Conservation (phyloP, 805 yeast species). For the Torulaspora microellipsoides region DNA sequence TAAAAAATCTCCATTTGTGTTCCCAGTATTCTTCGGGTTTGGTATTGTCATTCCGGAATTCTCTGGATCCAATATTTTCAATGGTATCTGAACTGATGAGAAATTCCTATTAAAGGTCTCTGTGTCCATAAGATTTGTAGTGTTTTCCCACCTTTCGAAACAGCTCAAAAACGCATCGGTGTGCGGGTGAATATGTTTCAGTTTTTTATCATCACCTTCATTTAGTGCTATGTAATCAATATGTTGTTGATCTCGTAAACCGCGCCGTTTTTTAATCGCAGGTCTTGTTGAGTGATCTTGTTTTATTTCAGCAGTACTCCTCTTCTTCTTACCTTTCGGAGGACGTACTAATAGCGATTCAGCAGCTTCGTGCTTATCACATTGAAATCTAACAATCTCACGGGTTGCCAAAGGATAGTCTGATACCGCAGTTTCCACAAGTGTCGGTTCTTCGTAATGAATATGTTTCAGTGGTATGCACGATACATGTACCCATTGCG, state of each 20-base stretch:
- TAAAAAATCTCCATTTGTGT: slow-evolving; percentile 2
- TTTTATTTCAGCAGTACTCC: slow-evolving; percentile 1
- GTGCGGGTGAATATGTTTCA: slow-evolving; percentile 58
- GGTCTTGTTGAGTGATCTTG: not conserved
- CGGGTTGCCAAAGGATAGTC: slow-evolving; percentile 5
- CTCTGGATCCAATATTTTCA: slow-evolving; percentile 20
- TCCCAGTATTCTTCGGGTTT: slow-evolving; percentile 10
- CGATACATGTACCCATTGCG: slow-evolving; percentile 21
- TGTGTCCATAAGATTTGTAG: slow-evolving; percentile 14
- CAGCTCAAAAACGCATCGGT: slow-evolving; percentile 30
- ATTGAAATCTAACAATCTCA: slow-evolving; percentile 13
- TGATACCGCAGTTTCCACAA: slow-evolving; percentile 1
- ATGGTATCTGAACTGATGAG: slow-evolving; percentile 19
- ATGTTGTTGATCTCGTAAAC: slow-evolving; percentile 48
- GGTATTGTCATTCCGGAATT: slow-evolving; percentile 22
- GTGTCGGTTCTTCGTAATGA: slow-evolving; percentile 1
- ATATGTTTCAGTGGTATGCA: slow-evolving; percentile 17
- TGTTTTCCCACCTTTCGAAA: slow-evolving; percentile 21
- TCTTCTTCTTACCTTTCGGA: slow-evolving; percentile 1
- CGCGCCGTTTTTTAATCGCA: slow-evolving; percentile 40
- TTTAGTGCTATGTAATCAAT: slow-evolving; percentile 78
- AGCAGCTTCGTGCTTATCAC: slow-evolving; percentile 12
- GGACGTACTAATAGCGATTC: slow-evolving; percentile 1
- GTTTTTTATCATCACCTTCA: slow-evolving; percentile 56
- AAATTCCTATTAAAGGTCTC: slow-evolving; percentile 17